phyloP scores from a whole-genome alignment of 768 basidiomycete genomes.

The Trametes maxima region DNA sequence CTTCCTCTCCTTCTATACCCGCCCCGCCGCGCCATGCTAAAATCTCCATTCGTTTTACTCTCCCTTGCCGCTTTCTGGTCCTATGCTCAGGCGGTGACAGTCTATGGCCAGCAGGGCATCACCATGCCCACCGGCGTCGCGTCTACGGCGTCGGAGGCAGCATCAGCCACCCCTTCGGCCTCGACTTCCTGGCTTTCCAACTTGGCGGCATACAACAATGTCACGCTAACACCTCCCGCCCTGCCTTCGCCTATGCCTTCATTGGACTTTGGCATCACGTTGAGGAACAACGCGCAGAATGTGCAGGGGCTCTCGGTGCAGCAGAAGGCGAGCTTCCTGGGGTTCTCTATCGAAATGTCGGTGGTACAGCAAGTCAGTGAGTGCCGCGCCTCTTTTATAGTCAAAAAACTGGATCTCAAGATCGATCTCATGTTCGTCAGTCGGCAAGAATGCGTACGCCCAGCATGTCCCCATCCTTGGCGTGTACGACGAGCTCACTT shows the following conservation, averaged over 20 bases:
- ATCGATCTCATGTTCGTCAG: conserved; percentile 33
- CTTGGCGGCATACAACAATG: conserved; percentile 36
- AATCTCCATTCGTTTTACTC: conserved; percentile 19
- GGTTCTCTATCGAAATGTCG: conserved; percentile 78
- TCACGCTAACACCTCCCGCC: conserved; percentile 33
- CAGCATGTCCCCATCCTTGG: conserved; percentile 36
- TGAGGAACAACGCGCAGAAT: conserved; percentile 25
- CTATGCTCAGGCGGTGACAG: conserved; percentile 14
- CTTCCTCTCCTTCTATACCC: conserved; percentile 15
- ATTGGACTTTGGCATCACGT: conserved; percentile 31
- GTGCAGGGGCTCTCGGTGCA: conserved; percentile 41
- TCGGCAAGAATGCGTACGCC: conserved; percentile 54
- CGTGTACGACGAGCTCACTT: conserved; percentile 27
- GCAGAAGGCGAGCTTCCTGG: conserved; percentile 61
- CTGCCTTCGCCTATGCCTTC: conserved; percentile 28
- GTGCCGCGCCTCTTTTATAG: conserved; percentile 31
- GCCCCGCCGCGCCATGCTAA: conserved; percentile 11
- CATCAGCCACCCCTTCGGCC: neutral
- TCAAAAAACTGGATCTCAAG: conserved; percentile 5
- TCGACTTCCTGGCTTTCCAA: conserved; percentile 7
- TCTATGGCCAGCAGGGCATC: conserved; percentile 35
- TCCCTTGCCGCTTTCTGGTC: conserved; percentile 9
- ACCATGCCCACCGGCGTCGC: conserved; percentile 16
- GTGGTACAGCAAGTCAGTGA: conserved; percentile 65
- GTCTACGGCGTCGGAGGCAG: conserved; percentile 6